Evolutionary conservation across 2,329 filamentous ascomycete species (phyloP), one percentile per base, ranked within the genome.

Genomic region (Spiromastix sp.): DNA sequence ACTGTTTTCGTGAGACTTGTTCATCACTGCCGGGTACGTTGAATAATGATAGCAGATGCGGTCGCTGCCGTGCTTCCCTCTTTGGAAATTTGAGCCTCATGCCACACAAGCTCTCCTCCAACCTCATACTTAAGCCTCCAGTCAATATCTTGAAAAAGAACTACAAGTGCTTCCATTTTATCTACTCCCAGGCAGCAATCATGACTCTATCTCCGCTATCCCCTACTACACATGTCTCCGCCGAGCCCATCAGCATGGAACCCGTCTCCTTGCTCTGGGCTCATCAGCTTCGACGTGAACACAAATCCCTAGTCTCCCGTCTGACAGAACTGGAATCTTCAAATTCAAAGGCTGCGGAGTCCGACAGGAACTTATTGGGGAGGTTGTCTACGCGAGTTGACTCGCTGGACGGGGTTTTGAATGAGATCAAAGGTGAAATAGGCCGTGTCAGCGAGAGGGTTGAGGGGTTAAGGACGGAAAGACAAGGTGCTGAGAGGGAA

Each of bases 211-310:
- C 21, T 7, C 21, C 21, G 7, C 7, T n/a, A 24, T 7, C 7
- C 21, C 21, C 21, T n/a, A 24, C 7, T n/a, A 24, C 21, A 24
- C n/a, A n/a, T n/a, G n/a, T n/a, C n/a, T n/a, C n/a, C n/a, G 21
- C 21, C 7, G 21, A n/a, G 7, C 7, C 7, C 21, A 24, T 24
- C n/a, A 24, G 7, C 7, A 24, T 24, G 21, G 47, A 11, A 17
- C 44, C 38, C 3, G 25, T 28, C 10, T 46, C 52, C 5, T 46
- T 61, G 15, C 55, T 62, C 33, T 61, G 57, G 59, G 56, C 54
- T 4, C 51, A 60, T 41, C 50, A 61, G 34, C 47, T 61, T n/a
- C 55, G 53, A 12, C 56, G 56, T 13, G 55, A 59, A 38, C 54
- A 60, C 39, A 46, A 51, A 28, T 47, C 49, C 18, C 48, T 60